A percentile compares a stretch with the other conserved stretches of the same genome.
These are phyloP conservation scores for Bryoerythrophyllum caledonicum DNA, from an alignment of 225 moss, liverwort and hornwort species.

Conservation along the genomic window DNA sequence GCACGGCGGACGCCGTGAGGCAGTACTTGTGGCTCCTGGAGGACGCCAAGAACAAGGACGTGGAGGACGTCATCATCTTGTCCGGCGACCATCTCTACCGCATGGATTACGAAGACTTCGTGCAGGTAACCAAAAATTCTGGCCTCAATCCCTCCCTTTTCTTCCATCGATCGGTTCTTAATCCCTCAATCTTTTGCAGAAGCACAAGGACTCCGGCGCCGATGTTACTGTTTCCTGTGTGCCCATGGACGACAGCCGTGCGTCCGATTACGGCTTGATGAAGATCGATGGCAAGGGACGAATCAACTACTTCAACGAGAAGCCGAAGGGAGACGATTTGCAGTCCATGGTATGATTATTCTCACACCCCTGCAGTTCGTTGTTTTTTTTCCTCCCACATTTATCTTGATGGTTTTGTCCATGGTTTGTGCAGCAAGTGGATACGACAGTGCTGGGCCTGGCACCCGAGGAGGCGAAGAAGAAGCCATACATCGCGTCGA, in stretches of 20 bases:
- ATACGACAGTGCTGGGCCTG: slow-evolving; percentile 78
- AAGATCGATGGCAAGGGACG: slow-evolving; percentile 82
- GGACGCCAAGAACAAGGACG: slow-evolving; percentile 53
- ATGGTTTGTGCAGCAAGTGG: slow-evolving; percentile 68
- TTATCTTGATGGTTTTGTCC: not conserved
- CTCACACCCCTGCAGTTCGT: not conserved
- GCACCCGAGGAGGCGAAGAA: slow-evolving; percentile 61
- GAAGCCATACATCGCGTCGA: slow-evolving; percentile 91
- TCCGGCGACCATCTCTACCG: slow-evolving; percentile 60
- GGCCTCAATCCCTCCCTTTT: too few relatives aligned
- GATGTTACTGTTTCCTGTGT: slow-evolving; percentile 84
- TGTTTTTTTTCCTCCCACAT: too few relatives aligned
- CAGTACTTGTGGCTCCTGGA: slow-evolving; percentile 94
- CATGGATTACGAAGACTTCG: slow-evolving; percentile 58
- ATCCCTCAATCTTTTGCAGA: slow-evolving; percentile 31
- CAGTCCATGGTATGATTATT: not conserved
- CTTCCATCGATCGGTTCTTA: not conserved
- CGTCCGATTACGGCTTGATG: slow-evolving; percentile 90
- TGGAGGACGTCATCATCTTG: slow-evolving; percentile 51
- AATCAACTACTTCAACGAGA: slow-evolving; percentile 79
- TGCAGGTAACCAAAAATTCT: slow-evolving; percentile 27
- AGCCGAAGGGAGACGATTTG: slow-evolving; percentile 63
- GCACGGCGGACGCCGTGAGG: slow-evolving; percentile 89
- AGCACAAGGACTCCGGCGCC: slow-evolving; percentile 75
- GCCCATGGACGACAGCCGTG: slow-evolving; percentile 88